Evolutionary conservation across 805 yeast genomes (phyloP), one percentile per base, ranked within the genome.

Genomic region (Candida odintsovae): DNA sequence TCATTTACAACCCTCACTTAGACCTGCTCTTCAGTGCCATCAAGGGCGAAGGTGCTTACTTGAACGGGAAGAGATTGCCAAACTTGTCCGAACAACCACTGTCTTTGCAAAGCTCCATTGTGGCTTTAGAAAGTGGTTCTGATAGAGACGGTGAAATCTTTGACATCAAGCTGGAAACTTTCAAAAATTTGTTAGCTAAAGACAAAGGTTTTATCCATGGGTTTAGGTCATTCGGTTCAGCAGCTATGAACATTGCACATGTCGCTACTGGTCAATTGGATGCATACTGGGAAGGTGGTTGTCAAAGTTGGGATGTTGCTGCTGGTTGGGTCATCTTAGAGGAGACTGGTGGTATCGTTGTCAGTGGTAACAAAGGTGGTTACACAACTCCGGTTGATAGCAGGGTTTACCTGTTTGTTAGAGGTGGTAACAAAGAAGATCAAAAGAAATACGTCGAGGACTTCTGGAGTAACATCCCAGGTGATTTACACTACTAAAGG

Each of bases 211-310:
- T 69, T 58, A 72, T 76, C 33, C 86, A 81, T 55, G 86, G 86
- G 0, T 76, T 77, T 57, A 70, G 86, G 58, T 69, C 78, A 19
- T 62, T 77, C 46, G 86, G 86, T 3, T 77, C 83, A 18, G 85
- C 86, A 0, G 86, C 86, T 6, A 71, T 80, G 73, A 80, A 80
- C 56, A 61, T 78, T 35, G 73, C 82, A 40, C 73, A 75, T 40
- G 78, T 77, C 6, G 84, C 86, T 1, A 67, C 76, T 4, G 86
- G 86, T 6, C 69, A 68, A 47, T 49, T 79, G 23, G 86, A 81
- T 56, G 72, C 78, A 4, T 81, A 81, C 61, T 81, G 86, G 84
- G 84, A 79, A 62, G 84, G 83, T 42, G 84, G 84, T n/a, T 78
- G 83, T 57, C 78, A 73, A 58, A 76, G 80, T 21, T 81, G 86